Evolutionary conservation across 2,329 filamentous ascomycete genomes (phyloP).

Genomic region (Fusarium buxicola): DNA sequence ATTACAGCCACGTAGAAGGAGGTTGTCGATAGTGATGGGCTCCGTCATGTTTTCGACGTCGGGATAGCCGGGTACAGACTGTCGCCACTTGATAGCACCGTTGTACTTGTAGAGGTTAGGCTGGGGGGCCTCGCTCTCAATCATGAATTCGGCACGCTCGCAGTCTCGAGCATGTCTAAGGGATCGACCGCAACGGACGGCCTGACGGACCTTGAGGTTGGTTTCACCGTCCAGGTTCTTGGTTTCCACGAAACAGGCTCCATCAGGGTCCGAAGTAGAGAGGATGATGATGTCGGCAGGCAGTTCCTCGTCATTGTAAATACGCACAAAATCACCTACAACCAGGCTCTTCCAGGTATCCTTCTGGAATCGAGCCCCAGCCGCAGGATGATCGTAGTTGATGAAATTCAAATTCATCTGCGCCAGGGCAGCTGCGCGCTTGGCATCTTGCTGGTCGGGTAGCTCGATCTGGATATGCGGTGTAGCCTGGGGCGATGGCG

Average conservation of each 20-base stretch:
- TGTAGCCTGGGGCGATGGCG: constrained; percentile 69
- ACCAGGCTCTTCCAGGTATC: constrained; percentile 96
- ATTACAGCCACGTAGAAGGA: constrained; percentile 92
- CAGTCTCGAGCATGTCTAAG: constrained; percentile 93
- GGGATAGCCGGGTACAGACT: constrained; percentile 73
- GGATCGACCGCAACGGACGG: constrained; percentile 83
- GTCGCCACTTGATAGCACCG: constrained; percentile 87
- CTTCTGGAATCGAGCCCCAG: constrained; percentile 87
- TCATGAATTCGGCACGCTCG: constrained; percentile 85
- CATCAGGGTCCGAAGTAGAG: constrained; percentile 92
- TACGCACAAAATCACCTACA: constrained; percentile 94
- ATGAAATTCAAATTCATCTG: constrained; percentile 71
- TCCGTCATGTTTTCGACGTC: constrained; percentile 85
- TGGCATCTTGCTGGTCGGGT: constrained; percentile 51
- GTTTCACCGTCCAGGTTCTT: constrained; percentile 99
- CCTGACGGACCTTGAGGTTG: constrained; percentile 94
- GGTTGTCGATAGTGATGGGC: constrained; percentile 93
- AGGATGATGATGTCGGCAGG: constrained; percentile 94
- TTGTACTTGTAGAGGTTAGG: constrained; percentile 97
- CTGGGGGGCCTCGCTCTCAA: constrained; percentile 92
- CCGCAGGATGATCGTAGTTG: constrained; percentile 73
- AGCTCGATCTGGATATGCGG: constrained; percentile 53
- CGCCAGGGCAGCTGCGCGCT: constrained; percentile 54
- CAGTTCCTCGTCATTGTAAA: constrained; percentile 96
- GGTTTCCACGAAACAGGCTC: constrained; percentile 96